Percentiles rank a stretch among this genome's conserved stretches.
Conservation (phyloP, 495 filamentous ascomycete species). For the Polyplosphaeria fusca region DNA sequence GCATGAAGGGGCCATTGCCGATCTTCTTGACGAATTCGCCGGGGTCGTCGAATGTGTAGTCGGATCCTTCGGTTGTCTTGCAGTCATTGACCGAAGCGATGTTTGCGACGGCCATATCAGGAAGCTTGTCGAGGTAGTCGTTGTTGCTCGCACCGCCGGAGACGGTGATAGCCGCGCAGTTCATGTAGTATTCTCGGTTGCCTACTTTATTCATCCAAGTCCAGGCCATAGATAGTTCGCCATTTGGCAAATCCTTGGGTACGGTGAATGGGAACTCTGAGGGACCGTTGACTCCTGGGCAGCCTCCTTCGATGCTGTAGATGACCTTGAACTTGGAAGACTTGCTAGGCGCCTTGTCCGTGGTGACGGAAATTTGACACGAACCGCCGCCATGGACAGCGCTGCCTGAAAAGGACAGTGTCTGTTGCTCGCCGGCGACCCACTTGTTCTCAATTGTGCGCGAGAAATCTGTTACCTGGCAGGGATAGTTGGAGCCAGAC, state of each 20-base stretch:
- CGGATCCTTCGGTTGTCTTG: constrained; percentile 11
- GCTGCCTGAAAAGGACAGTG: constrained; percentile 50
- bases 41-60: constrained; percentile 32
- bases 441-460: constrained; percentile 48
- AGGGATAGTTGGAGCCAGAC: constrained; percentile 71
- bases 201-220: constrained; percentile 57
- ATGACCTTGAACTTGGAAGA: constrained; percentile 72
- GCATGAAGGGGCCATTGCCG: constrained; percentile 20
- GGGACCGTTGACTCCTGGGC: constrained; percentile 45
- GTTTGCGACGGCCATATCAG: constrained; percentile 60
- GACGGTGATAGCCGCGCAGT: constrained; percentile 55
- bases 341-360: constrained; percentile 58
- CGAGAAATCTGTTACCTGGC: constrained; percentile 56
- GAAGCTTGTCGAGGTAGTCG: constrained; percentile 43
- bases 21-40: constrained; percentile 10
- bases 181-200: constrained; percentile 62
- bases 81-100: constrained; percentile 35
- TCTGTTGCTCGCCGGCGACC: constrained; percentile 51
- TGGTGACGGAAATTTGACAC: constrained; percentile 78
- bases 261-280: constrained; percentile 54
- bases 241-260: constrained; percentile 55
- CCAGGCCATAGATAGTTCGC: constrained; percentile 53
- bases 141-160: constrained; percentile 41
- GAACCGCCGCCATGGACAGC: constrained; percentile 83
- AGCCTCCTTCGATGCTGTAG: constrained; percentile 74